Evolutionary conservation across 73 alveolate species (phyloP), one percentile per base, ranked within the genome.

Genomic region (Durusdinium trenchii): DNA sequence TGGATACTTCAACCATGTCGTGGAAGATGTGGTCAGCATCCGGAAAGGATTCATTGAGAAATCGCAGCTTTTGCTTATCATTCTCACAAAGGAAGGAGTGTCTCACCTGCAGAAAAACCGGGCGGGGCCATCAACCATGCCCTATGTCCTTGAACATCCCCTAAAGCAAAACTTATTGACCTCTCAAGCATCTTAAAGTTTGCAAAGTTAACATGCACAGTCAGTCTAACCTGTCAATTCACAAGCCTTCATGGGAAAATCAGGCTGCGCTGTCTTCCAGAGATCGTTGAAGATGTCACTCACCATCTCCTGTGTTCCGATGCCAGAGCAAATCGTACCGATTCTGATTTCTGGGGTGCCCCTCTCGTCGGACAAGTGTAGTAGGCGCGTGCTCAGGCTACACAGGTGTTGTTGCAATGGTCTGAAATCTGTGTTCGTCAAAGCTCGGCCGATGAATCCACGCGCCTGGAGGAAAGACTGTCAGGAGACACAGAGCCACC

Each of bases 271-370:
- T 40, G 16, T 12, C 6, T 62, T 6, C 76, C 76, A 62, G 40
- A 62, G 76, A 38, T 9, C 7, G 16, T 4, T 5, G 38, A 64
- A 64, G 42, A 64, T 9, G 38, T 64, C 78, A 64, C 78, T 42
- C 78, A 64, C 78, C 78, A 64, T 64, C 78, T 64, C 78, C 78
- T 64, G 78, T n/a, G 78, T 64, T 9, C 78, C 78, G 32, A 64
- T 64, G 78, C 78, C 78, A 64, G 78, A 64, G 38, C 78, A 64
- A 14, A 64, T 64, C 45, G 78, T 64, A 42, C 78, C 78, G 78
- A 64, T 26, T 42, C 78, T 9, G 78, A 64, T 64, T 6, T n/a
- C 52, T 3, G 38, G 81, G 42, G 7, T 42, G 32, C 32, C 78
- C 32, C 78, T n/a, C 9, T 64, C 78, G 16, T n/a, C 38, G n/a